These are phyloP conservation scores for Kodamaea neixiangensis DNA, from an alignment of 805 yeast species.

Conservation along the genomic window DNA sequence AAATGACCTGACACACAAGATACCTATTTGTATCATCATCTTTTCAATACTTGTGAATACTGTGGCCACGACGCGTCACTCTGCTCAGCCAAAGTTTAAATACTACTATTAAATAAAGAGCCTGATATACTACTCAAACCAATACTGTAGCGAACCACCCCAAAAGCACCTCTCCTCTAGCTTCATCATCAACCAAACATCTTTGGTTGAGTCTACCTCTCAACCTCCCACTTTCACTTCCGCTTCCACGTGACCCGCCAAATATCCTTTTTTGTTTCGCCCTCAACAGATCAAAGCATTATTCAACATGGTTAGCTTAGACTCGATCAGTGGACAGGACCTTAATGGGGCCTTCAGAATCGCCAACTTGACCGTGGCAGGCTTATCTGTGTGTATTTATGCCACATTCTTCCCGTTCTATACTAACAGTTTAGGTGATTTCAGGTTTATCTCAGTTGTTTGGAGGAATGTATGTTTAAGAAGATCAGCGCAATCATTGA, in stretches of 20 bases:
- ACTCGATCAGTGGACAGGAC: conserved; percentile 44
- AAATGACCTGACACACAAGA: no score
- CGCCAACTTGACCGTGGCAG: conserved; percentile 58
- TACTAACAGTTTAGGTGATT: conserved; percentile 34
- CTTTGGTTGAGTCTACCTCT: not conserved
- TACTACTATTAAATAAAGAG: no score
- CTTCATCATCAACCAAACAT: not conserved
- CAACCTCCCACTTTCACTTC: not conserved
- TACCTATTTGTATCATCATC: no score
- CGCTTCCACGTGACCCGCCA: not conserved
- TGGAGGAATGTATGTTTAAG: conserved; percentile 46
- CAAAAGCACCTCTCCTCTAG: not conserved
- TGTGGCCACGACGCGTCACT: no score
- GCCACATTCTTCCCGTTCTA: not conserved
- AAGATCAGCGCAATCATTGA: conserved; percentile 2
- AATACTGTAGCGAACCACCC: no score
- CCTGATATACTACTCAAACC: no score
- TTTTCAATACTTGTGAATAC: no score
- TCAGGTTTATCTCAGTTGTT: conserved; percentile 54
- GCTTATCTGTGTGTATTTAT: conserved; percentile 41
- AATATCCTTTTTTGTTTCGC: not conserved
- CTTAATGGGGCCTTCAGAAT: conserved; percentile 48
- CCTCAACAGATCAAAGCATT: not conserved
- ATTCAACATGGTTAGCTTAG: conserved; percentile 41
- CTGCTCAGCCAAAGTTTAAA: no score